Evolutionary conservation across 345 rosid species (phyloP), one percentile per base, ranked within the genome.

Genomic region (Citrus hindsii): DNA sequence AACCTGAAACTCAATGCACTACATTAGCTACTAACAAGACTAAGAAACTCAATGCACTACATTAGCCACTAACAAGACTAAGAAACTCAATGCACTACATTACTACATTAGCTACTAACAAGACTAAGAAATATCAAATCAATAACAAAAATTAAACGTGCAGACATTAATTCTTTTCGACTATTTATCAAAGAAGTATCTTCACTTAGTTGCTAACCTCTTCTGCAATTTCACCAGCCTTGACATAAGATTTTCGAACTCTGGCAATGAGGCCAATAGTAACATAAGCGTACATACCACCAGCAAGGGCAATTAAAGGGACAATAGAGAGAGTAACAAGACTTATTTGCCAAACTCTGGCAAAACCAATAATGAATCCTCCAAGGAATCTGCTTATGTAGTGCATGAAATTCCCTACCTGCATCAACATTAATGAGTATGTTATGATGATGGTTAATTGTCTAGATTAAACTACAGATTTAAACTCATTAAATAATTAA

Each of bases 321-420:
- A 96, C 98, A 37, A 96, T 94, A 3, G 99, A 96, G 2, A 96
- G 82, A 32, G 99, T 96, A 69, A 96, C 99, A 32, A 96, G 86
- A 83, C 94, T 94, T 77, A 96, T 96, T 82, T 96, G 98, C 98
- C 99, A 96, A 18, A 96, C 94, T 71, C 97, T 88, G 0, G 84
- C 73, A 62, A 96, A 94, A n/a, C 99, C 98, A 8, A 96, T 90
- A 7, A 84, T 92, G 75, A 96, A 96, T 16, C 99, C 99, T 53
- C 85, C 92, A 5, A 94, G 77, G 75, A 94, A 96, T 76, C 99
- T 84, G 88, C 99, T 94, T 76, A 92, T 83, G 74, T 96, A 96
- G 75, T 96, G 99, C 87, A 94, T 78, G 89, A 94, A 96, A 83
- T 94, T 94, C 71, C 99, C 98, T 56, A 90, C 98, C 99, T 94